Percentiles rank a stretch among this genome's conserved stretches.
phyloP scores from a whole-genome alignment of 768 basidiomycete genomes.

The Collybia sp. region DNA sequence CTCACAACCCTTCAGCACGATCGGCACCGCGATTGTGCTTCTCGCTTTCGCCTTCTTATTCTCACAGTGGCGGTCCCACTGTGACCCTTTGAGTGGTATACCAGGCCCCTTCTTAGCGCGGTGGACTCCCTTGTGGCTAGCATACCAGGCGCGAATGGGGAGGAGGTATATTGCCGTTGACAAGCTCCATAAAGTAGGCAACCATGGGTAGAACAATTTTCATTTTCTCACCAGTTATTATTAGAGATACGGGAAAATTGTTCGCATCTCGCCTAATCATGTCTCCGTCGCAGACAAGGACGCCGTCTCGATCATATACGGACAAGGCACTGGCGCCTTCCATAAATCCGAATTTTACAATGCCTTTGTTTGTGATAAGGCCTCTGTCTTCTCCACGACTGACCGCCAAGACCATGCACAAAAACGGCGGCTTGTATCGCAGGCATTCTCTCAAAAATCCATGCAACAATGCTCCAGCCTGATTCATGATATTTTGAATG shows the following conservation, averaged over 20 bases:
- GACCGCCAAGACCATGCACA: constrained; percentile 24
- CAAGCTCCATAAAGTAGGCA: no score
- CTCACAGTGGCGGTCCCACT: no score
- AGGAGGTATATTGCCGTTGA: no score
- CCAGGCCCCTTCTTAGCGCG: no score
- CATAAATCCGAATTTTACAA: constrained; percentile 26
- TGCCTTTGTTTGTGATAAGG: constrained; percentile 21
- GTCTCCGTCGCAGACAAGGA: constrained; percentile 23
- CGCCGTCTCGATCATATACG: constrained; percentile 23
- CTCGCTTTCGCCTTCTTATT: no score
- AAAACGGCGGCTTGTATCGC: constrained; percentile 24
- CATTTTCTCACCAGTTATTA: no score
- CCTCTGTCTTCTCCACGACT: constrained; percentile 25
- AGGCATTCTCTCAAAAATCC: constrained; percentile 21
- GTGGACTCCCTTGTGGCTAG: no score
- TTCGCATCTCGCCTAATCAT: constrained; percentile 27
- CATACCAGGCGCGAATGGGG: no score
- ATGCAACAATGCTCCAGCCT: constrained; percentile 32
- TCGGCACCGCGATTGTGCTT: no score
- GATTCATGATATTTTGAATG: constrained; percentile 10
- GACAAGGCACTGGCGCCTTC: constrained; percentile 22
- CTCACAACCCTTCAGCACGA: no score
- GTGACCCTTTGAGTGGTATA: no score
- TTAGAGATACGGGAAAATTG: constrained; percentile 5
- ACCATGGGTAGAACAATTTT: no score